Evolutionary conservation across 2,329 filamentous ascomycete genomes (phyloP).

Genomic region (Claviceps quebecensis): DNA sequence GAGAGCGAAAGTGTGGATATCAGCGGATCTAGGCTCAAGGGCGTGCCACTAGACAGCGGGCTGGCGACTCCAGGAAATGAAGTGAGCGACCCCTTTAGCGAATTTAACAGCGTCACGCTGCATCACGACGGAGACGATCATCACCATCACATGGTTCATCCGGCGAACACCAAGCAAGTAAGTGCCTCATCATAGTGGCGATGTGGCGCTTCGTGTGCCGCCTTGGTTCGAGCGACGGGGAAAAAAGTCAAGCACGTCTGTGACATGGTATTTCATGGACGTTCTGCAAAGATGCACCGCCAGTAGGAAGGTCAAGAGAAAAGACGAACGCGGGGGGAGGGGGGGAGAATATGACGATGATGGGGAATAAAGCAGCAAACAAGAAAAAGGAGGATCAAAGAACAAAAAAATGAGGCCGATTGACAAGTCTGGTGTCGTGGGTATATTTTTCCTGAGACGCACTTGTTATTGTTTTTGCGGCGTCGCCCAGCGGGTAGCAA

Average conservation of each 20-base stretch:
- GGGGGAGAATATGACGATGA: too few species aligned
- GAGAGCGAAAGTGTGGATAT: conserved; percentile 93
- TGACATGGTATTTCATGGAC: background rate
- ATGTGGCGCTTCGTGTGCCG: background rate
- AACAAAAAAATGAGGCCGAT: background rate
- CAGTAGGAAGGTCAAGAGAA: background rate
- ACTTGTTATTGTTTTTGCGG: background rate
- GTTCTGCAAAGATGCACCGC: background rate
- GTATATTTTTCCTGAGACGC: background rate
- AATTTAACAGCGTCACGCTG: conserved; percentile 95
- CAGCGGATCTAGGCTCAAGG: conserved; percentile 50
- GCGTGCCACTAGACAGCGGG: conserved; percentile 75
- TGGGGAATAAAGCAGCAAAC: too few species aligned
- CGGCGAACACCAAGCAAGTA: conserved; percentile 3
- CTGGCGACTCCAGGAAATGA: conserved; percentile 76
- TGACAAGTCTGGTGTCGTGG: background rate
- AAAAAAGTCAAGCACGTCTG: background rate
- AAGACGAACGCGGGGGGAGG: background rate
- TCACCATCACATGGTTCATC: conserved; percentile 15
- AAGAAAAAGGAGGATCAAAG: too few species aligned
- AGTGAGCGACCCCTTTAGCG: conserved; percentile 80
- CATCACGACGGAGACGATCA: conserved; percentile 88
- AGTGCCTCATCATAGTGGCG: conserved; percentile 5
- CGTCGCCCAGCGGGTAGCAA: background rate
- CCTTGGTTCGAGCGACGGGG: background rate